Evolutionary conservation across 1,139 yeast genomes (phyloP).

Genomic region (Yamadazyma songkhlaensis): DNA sequence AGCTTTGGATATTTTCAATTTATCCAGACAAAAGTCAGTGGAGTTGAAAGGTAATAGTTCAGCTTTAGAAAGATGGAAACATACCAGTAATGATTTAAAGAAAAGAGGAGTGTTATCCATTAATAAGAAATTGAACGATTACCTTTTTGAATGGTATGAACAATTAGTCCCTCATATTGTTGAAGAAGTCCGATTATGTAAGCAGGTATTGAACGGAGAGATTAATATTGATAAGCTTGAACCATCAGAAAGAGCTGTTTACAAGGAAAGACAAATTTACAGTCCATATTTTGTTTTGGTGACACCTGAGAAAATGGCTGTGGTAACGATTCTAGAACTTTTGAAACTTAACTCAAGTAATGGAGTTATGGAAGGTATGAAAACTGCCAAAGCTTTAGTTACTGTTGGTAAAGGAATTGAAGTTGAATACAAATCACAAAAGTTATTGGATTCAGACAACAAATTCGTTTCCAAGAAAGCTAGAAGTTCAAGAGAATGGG

Average conservation of each 20-base stretch:
- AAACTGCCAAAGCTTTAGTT: constrained; percentile 78
- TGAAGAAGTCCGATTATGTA: constrained; percentile 57
- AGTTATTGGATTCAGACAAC: constrained; percentile 56
- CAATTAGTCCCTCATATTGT: constrained; percentile 67
- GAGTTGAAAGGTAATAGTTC: constrained; percentile 83
- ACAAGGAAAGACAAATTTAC: constrained; percentile 57
- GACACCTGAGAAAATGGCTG: constrained; percentile 77
- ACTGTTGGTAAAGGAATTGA: constrained; percentile 85
- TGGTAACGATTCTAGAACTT: constrained; percentile 79
- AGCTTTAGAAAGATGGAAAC: constrained; percentile 86
- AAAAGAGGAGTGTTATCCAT: constrained; percentile 60
- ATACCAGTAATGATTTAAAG: constrained; percentile 70
- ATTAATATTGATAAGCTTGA: constrained; percentile 16
- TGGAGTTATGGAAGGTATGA: constrained; percentile 79
- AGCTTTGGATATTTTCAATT: constrained; percentile 66
- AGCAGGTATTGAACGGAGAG: constrained; percentile 28
- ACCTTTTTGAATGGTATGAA: constrained; percentile 76
- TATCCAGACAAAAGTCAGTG: constrained; percentile 68
- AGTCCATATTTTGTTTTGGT: constrained; percentile 78
- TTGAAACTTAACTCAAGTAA: constrained; percentile 73
- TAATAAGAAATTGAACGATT: constrained; percentile 62
- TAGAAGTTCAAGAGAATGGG: constrained; percentile 41
- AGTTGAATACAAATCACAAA: constrained; percentile 73
- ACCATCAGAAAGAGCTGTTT: constrained; percentile 30
- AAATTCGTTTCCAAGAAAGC: constrained; percentile 38